Evolutionary conservation across 2,329 filamentous ascomycete genomes (phyloP).

Genomic region (Ambrosiella beaveri): DNA sequence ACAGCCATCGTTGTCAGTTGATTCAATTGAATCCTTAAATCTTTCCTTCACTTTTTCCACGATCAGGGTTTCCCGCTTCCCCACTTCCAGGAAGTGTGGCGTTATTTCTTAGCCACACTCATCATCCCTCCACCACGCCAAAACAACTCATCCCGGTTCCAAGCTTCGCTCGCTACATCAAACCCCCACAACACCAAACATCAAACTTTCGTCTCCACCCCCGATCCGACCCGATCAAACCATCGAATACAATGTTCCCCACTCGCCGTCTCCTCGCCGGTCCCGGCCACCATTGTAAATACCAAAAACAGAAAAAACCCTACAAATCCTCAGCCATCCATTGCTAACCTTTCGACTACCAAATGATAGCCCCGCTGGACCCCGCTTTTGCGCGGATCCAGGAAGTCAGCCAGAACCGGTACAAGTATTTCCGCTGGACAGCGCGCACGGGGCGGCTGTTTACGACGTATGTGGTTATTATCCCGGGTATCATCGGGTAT

Average conservation of each 20-base stretch:
- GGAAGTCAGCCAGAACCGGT: constrained; percentile 60
- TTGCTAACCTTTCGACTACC: neutral
- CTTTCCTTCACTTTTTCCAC: too few species aligned
- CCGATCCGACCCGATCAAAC: neutral
- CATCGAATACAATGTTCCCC: neutral
- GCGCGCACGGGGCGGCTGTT: constrained; percentile 63
- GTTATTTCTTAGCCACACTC: too few species aligned
- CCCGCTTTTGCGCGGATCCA: constrained; percentile 12
- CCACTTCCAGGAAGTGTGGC: too few species aligned
- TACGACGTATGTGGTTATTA: constrained; percentile 55
- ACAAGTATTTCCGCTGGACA: constrained; percentile 94
- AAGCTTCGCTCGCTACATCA: too few species aligned
- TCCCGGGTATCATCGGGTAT: constrained; percentile 55
- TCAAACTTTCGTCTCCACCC: too few species aligned
- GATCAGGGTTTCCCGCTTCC: too few species aligned
- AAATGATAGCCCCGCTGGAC: constrained; percentile 11
- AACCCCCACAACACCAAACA: too few species aligned
- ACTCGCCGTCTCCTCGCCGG: neutral
- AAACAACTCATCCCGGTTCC: too few species aligned
- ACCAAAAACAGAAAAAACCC: neutral
- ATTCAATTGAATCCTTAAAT: too few species aligned
- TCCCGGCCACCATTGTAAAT: neutral
- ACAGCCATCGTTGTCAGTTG: too few species aligned
- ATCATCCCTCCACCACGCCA: too few species aligned
- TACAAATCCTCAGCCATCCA: neutral